phyloP scores from a whole-genome alignment of 306 rosid species.

The Trifolium dubium region DNA sequence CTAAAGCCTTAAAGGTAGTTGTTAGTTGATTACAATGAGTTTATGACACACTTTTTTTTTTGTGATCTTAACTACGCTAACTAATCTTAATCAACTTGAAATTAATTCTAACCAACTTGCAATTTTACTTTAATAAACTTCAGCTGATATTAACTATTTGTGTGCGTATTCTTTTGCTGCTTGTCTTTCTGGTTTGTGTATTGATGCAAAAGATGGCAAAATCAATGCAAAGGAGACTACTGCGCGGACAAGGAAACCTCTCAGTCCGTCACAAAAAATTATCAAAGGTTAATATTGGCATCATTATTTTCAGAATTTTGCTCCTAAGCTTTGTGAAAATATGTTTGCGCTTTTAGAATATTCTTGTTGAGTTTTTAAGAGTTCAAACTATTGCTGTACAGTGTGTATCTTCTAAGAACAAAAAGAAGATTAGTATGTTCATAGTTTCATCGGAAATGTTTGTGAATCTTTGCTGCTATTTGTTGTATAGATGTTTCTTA shows the following conservation, averaged over 20 bases:
- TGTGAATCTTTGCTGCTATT: conserved; percentile 4
- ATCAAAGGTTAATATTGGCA: conserved; percentile 61
- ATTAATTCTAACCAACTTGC: background rate
- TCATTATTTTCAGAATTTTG: conserved; percentile 27
- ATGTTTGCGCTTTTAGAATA: conserved; percentile 13
- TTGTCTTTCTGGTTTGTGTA: conserved; percentile 18
- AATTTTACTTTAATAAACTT: background rate
- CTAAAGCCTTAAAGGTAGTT: background rate
- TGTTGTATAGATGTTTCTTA: conserved; percentile 14
- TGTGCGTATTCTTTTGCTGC: background rate
- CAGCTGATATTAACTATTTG: background rate
- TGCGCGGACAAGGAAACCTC: conserved; percentile 34
- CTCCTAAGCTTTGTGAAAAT: conserved; percentile 20
- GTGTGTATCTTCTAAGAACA: conserved; percentile 2
- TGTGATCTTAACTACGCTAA: background rate
- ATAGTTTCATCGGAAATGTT: background rate
- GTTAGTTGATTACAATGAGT: background rate
- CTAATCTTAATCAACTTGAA: background rate
- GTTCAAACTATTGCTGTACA: conserved; percentile 14
- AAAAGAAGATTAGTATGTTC: background rate
- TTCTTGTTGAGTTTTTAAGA: conserved; percentile 8
- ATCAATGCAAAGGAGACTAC: conserved; percentile 44
- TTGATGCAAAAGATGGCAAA: conserved; percentile 29
- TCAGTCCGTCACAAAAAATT: conserved; percentile 81
- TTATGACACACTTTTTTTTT: background rate